phyloP scores from a whole-genome alignment of 495 filamentous ascomycete genomes.

The Parathielavia hyrcaniae region DNA sequence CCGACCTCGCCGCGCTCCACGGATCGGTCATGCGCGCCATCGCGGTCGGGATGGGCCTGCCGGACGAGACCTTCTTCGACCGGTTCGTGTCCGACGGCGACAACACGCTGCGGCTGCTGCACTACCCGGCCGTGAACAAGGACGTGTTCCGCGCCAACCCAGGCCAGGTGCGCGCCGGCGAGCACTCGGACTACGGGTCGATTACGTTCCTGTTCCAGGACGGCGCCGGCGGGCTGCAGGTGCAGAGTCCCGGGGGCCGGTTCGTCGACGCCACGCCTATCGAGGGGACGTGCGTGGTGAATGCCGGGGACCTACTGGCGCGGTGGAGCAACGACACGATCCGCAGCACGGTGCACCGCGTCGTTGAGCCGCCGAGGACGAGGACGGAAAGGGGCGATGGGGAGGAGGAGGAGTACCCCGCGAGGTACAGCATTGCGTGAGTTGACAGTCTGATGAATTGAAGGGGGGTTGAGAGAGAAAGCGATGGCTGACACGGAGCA shows the following conservation, averaged over 20 bases:
- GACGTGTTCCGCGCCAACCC: conserved; percentile 65
- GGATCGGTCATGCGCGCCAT: conserved; percentile 80
- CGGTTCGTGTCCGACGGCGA: conserved; percentile 64
- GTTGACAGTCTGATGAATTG: conserved; percentile 25
- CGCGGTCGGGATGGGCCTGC: conserved; percentile 73
- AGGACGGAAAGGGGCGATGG: conserved; percentile 15
- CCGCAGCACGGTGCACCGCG: conserved; percentile 80
- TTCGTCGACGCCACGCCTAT: conserved; percentile 85
- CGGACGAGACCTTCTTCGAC: conserved; percentile 68
- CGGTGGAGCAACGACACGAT: conserved; percentile 90
- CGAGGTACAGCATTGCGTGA: conserved; percentile 63
- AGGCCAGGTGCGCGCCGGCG: conserved; percentile 73
- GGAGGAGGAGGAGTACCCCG: conserved; percentile 47
- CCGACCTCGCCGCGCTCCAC: conserved; percentile 67
- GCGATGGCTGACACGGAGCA: conserved; percentile 19
- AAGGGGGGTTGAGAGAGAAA: background rate
- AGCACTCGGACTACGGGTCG: conserved; percentile 83
- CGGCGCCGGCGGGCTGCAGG: conserved; percentile 72
- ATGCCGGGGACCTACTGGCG: conserved; percentile 83
- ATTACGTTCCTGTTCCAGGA: conserved; percentile 92
- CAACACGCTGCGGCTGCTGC: conserved; percentile 82
- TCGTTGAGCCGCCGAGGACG: conserved; percentile 70
- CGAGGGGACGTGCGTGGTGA: conserved; percentile 76
- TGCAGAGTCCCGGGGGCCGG: conserved; percentile 64
- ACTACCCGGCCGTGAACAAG: conserved; percentile 69